Evolutionary conservation across 495 filamentous ascomycete species (phyloP).

Genomic region (Aspergillus homomorphus): DNA sequence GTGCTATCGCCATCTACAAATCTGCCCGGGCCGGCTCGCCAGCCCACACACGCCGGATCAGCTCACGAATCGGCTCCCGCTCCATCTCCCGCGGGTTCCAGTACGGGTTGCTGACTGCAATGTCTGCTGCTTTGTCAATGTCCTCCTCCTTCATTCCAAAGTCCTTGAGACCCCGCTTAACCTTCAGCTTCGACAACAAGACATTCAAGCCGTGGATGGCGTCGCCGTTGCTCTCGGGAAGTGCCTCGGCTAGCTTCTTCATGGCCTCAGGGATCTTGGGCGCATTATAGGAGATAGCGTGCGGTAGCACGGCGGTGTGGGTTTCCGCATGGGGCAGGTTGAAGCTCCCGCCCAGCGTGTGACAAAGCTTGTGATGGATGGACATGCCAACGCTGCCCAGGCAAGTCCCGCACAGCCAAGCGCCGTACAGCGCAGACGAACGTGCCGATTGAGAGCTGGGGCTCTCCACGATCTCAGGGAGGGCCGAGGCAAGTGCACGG

Average conservation of each 20-base stretch:
- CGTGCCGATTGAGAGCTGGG: slow-evolving; percentile 50
- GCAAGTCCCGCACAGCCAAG: slow-evolving; percentile 64
- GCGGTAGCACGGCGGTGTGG: slow-evolving; percentile 64
- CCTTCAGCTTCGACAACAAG: slow-evolving; percentile 53
- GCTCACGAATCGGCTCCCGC: slow-evolving; percentile 55
- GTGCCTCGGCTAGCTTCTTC: slow-evolving; percentile 52
- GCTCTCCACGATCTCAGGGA: slow-evolving; percentile 54
- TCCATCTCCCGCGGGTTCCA: slow-evolving; percentile 62
- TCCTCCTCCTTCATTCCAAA: slow-evolving; percentile 66
- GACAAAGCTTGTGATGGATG: slow-evolving; percentile 70
- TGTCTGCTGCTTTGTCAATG: slow-evolving; percentile 63
- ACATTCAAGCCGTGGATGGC: slow-evolving; percentile 61
- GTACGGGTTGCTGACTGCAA: slow-evolving; percentile 62
- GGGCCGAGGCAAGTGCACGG: slow-evolving; percentile 49
- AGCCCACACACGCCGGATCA: slow-evolving; percentile 64
- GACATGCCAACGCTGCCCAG: slow-evolving; percentile 66
- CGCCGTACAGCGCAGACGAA: slow-evolving; percentile 59
- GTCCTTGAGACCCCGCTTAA: slow-evolving; percentile 55
- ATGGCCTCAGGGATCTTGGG: slow-evolving; percentile 59
- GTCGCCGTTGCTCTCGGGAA: slow-evolving; percentile 59
- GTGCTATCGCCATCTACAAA: slow-evolving; percentile 36
- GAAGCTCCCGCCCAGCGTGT: slow-evolving; percentile 65
- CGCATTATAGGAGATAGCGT: slow-evolving; percentile 67
- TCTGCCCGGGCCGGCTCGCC: slow-evolving; percentile 62
- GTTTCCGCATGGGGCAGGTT: slow-evolving; percentile 69